These are phyloP conservation scores for Filobasidium floriforme DNA, from an alignment of 768 basidiomycete genomes.

Conservation along the genomic window DNA sequence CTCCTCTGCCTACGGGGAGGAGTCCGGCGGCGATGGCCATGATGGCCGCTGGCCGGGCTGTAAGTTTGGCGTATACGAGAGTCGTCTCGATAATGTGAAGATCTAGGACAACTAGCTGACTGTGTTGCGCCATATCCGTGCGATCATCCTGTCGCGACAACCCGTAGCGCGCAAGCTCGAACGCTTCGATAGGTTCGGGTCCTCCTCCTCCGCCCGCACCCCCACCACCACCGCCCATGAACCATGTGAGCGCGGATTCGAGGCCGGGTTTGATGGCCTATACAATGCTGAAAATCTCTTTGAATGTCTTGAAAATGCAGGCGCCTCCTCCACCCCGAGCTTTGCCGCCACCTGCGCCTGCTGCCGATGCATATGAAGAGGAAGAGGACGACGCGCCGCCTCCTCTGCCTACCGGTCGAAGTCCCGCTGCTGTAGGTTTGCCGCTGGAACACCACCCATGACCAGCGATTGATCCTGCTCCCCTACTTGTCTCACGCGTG, in stretches of 20 bases:
- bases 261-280: slow-evolving; percentile 25
- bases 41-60: slow-evolving; percentile 25
- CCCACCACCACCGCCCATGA: slow-evolving; percentile 13
- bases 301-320: not conserved
- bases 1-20: slow-evolving; percentile 31
- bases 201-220: slow-evolving; percentile 19
- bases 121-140: not conserved
- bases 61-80: slow-evolving; percentile 4
- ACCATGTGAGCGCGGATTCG: not conserved
- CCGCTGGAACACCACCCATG: not conserved
- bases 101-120: not conserved
- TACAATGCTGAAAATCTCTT: no score
- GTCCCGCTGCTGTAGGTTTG: slow-evolving; percentile 29
- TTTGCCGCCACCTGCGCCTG: slow-evolving; percentile 4
- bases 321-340: slow-evolving; percentile 3
- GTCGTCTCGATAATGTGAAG: not conserved
- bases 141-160: not conserved
- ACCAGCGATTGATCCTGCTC: not conserved
- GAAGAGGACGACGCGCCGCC: slow-evolving; percentile 34
- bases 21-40: slow-evolving; percentile 36
- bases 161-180: slow-evolving; percentile 8
- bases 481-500: not conserved
- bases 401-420: slow-evolving; percentile 30
- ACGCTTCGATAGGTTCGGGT: not conserved
- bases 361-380: not conserved